phyloP scores from a whole-genome alignment of 495 filamentous ascomycete species.

The Aspergillus olivimuriae region DNA sequence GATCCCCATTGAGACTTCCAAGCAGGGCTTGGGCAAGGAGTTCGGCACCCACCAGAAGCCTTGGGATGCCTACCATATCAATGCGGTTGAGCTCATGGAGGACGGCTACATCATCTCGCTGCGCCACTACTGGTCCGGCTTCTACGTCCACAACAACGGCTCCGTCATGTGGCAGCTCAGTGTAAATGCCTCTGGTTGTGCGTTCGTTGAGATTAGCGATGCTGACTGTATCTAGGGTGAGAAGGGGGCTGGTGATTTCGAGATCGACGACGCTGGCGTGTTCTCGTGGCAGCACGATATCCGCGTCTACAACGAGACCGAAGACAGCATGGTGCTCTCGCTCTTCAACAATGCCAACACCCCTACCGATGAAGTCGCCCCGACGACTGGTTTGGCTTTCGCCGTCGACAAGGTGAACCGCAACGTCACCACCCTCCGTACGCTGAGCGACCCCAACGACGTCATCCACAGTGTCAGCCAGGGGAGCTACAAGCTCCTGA shows the following conservation, averaged over 20 bases:
- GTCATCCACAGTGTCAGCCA: constrained; percentile 38
- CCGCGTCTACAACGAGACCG: constrained; percentile 30
- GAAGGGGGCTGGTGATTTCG: constrained; percentile 36
- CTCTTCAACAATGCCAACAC: constrained; percentile 35
- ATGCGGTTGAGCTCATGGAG: constrained; percentile 27
- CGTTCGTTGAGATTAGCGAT: neutral
- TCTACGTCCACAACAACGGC: constrained; percentile 29
- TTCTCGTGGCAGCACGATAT: constrained; percentile 44
- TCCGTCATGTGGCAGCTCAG: constrained; percentile 33
- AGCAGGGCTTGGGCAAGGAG: constrained; percentile 14
- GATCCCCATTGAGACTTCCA: constrained; percentile 17
- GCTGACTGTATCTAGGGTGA: constrained; percentile 22
- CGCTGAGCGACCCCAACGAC: constrained; percentile 26
- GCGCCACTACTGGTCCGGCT: constrained; percentile 31
- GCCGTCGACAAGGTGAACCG: constrained; percentile 33
- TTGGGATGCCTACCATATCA: constrained; percentile 40
- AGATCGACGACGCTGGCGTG: constrained; percentile 26
- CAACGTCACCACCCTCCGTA: constrained; percentile 30
- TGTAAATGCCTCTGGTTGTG: constrained; percentile 7
- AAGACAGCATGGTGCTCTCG: constrained; percentile 19
- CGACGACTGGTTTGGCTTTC: constrained; percentile 33
- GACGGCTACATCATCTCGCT: constrained; percentile 35
- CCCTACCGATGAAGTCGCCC: constrained; percentile 16
- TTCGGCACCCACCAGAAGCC: constrained; percentile 23
- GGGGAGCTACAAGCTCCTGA: constrained; percentile 42